A percentile compares a stretch with the other conserved stretches of the same genome.
Conservation (phyloP, 2,329 filamentous ascomycete species). For the Scytalidium lignicola region DNA sequence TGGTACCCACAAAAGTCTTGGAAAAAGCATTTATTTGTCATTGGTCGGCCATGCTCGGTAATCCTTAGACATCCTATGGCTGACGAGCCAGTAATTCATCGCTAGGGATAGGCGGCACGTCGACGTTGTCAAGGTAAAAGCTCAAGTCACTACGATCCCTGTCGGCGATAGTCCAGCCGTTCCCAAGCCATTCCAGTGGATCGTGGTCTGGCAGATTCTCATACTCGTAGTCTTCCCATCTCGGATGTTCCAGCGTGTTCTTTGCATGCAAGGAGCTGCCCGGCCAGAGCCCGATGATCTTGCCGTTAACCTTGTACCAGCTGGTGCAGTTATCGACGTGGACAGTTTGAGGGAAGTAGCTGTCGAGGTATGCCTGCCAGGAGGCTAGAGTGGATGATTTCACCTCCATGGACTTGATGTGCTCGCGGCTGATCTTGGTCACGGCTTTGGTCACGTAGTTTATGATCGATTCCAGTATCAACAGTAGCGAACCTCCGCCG, state of each 20-base stretch:
- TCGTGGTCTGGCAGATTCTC: neutral
- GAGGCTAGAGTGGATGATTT: slow-evolving; percentile 47
- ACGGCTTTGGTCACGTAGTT: slow-evolving; percentile 57
- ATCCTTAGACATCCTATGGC: too few relatives aligned
- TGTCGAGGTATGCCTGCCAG: slow-evolving; percentile 51
- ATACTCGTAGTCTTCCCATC: slow-evolving; percentile 54
- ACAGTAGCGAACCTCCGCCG: slow-evolving; percentile 46
- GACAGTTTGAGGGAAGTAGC: slow-evolving; percentile 48
- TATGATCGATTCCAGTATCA: slow-evolving; percentile 61
- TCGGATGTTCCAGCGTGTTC: slow-evolving; percentile 44
- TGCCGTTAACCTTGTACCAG: slow-evolving; percentile 61
- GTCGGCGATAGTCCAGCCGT: too few relatives aligned
- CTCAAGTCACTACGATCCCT: too few relatives aligned
- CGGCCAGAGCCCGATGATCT: slow-evolving; percentile 37
- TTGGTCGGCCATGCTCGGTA: too few relatives aligned
- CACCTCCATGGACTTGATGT: slow-evolving; percentile 36
- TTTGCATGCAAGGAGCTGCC: slow-evolving; percentile 58
- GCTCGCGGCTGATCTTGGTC: slow-evolving; percentile 46
- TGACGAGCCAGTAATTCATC: too few relatives aligned
- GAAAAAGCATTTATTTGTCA: too few relatives aligned
- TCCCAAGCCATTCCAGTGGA: neutral
- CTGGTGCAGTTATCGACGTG: slow-evolving; percentile 58
- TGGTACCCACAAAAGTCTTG: too few relatives aligned
- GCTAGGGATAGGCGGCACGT: too few relatives aligned
- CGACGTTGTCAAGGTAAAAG: too few relatives aligned